Percentiles rank a stretch among this genome's conserved stretches.
Evolutionary conservation across 2,329 filamentous ascomycete genomes (phyloP).

Genomic region (Zymoseptoria crescenta): DNA sequence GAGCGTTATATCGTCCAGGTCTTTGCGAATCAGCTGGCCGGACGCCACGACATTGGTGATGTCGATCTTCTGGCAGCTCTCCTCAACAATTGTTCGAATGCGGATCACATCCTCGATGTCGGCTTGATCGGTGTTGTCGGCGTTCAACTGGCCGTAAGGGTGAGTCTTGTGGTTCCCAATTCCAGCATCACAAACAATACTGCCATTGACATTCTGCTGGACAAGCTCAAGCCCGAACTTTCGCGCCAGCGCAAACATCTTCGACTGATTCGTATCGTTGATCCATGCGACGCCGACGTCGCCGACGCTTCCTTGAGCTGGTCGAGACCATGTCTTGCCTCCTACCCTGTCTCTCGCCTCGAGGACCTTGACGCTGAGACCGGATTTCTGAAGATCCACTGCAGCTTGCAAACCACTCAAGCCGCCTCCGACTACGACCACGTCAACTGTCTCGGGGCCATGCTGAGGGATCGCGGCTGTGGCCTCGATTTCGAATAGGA

Average conservation of each 20-base stretch:
- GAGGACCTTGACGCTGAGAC: constrained; percentile 23
- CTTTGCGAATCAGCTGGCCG: constrained; percentile 16
- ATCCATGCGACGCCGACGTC: constrained; percentile 55
- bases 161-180: constrained; percentile 30
- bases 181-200: constrained; percentile 36
- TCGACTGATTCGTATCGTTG: constrained; percentile 47
- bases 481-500: constrained; percentile 24
- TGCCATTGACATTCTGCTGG: constrained; percentile 43
- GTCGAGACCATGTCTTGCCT: constrained; percentile 41
- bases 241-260: constrained; percentile 37
- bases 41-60: constrained; percentile 20
- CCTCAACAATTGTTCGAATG: constrained; percentile 34
- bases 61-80: constrained; percentile 31
- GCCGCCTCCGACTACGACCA: constrained; percentile 29
- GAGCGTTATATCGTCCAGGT: constrained; percentile 34
- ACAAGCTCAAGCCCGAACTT: constrained; percentile 39
- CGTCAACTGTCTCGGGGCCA: constrained; percentile 18
- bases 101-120: constrained; percentile 23
- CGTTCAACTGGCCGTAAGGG: constrained; percentile 28
- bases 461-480: constrained; percentile 16
- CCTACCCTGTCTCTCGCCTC: constrained; percentile 31
- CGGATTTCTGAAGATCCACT: constrained; percentile 21
- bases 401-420: constrained; percentile 27
- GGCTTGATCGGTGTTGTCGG: constrained; percentile 11
- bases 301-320: constrained; percentile 28